These are phyloP conservation scores for Apiospora koreana DNA, from an alignment of 2,329 filamentous ascomycete species.

Conservation along the genomic window DNA sequence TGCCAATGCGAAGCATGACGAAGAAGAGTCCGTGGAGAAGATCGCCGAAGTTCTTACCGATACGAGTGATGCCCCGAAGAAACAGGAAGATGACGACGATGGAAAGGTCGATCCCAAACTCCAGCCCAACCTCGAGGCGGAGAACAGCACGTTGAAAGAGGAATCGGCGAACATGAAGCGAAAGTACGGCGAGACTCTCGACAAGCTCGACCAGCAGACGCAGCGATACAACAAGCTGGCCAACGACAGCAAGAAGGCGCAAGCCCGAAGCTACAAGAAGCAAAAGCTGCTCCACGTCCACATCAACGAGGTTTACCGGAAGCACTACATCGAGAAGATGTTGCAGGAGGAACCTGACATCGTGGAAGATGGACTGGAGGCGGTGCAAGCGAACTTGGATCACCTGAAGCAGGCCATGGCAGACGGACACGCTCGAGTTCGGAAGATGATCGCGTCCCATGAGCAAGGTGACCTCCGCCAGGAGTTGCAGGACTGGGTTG, in stretches of 20 bases:
- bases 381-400: background rate
- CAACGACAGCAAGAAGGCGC: background rate
- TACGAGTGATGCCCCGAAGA: background rate
- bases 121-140: background rate
- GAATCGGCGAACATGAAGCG: background rate
- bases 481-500: background rate
- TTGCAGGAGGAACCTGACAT: background rate
- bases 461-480: background rate
- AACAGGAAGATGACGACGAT: background rate
- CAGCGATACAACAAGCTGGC: background rate
- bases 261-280: background rate
- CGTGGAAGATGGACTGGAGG: background rate
- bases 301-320: background rate
- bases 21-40: no score
- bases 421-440: background rate
- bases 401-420: background rate
- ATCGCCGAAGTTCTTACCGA: no score
- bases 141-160: background rate
- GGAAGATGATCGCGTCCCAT: background rate
- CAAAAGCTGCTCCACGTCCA: background rate
- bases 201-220: background rate
- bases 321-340: background rate
- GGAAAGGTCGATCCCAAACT: background rate
- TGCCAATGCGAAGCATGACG: no score
- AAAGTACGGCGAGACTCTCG: background rate